Percentiles rank a stretch among this genome's conserved stretches.
These are phyloP conservation scores for Phascolomyces articulosus DNA, from an alignment of 371 early-diverging fungal genomes.

Conservation along the genomic window DNA sequence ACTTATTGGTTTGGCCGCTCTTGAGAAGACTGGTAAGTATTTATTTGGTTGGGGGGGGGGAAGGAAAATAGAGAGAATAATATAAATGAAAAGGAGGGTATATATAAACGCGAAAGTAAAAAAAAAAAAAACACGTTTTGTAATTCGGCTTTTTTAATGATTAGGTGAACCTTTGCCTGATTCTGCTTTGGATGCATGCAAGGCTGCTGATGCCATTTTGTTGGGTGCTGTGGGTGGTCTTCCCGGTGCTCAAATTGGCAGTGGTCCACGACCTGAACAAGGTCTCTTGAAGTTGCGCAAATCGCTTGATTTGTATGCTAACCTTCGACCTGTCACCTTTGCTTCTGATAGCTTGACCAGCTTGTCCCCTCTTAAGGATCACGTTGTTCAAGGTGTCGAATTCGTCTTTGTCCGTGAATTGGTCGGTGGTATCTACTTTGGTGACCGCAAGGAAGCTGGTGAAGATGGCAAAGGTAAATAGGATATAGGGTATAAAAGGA, in stretches of 20 bases:
- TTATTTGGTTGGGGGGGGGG: not conserved
- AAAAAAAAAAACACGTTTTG: too few relatives aligned
- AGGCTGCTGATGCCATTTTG: conserved; percentile 85
- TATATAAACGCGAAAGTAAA: too few relatives aligned
- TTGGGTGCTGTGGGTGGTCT: conserved; percentile 96
- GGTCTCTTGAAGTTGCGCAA: conserved; percentile 93
- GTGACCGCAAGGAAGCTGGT: conserved; percentile 87
- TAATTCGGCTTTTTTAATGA: too few relatives aligned
- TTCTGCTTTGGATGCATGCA: conserved; percentile 77
- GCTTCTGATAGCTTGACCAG: conserved; percentile 83
- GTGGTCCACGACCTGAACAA: conserved; percentile 92
- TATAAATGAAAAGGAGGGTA: too few relatives aligned
- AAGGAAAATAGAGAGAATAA: not conserved
- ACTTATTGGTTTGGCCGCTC: conserved; percentile 91
- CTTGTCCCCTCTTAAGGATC: conserved; percentile 89
- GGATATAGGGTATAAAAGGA: not conserved
- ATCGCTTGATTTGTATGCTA: conserved; percentile 90
- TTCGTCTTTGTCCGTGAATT: conserved; percentile 94
- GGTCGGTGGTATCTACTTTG: conserved; percentile 97
- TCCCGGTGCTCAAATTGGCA: conserved; percentile 85
- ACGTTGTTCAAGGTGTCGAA: conserved; percentile 86
- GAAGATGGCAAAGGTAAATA: conserved; percentile 69
- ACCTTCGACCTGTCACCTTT: conserved; percentile 93
- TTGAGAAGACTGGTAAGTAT: conserved; percentile 83
- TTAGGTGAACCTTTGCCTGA: conserved; percentile 86